Base-by-base conservation (phyloP, 2,329 filamentous ascomycete genomes). In the Biscogniauxia mediterranea region DNA sequence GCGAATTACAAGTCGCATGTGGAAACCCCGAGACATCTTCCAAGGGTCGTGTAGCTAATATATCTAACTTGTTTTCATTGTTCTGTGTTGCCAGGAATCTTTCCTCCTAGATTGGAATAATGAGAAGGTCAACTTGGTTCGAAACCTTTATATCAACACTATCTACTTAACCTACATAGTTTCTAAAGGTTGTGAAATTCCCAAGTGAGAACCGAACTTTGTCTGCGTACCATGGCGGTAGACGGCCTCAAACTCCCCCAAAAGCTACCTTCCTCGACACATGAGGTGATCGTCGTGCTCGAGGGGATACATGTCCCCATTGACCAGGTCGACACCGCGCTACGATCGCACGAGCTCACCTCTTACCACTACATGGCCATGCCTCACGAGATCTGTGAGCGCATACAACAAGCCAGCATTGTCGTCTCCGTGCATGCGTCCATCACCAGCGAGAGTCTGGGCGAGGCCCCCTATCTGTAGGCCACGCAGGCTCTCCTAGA, bases 391-490 rank as follows among this genome's bases (percentile, higher is more conserved):
- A 59, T 69, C 32, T 57, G 64, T 6, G 20, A 59, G 17, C 65
- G 68, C 8, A 61, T 68, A 11, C 68, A 69, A 53, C 65, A 61
- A 21, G 68, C 68, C 5, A 69, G 66, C 38, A 64, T 69, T 54
- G 56, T 68, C 8, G 61, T 68, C 26, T 56, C 64, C 2, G 52
- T 59, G 1, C 66, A 68, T 38, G 32, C 59, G 9, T 20, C 28
- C 50, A 65, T 68, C 26, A 66, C 55, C 3, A 52, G 55, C 19
- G 61, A 66, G 21, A 69, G 65, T 52, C 49, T 69, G 51, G 66
- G 66, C 25, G 63, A 66, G n/a, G 68, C 66, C 15, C 66, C 65
- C 9, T 62, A 68, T 21, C 52, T 69, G 66, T 69, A 62, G 8
- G 64, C 61, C 3, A 3, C 2, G 17, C 19, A 23, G 21, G 38